Evolutionary conservation across 2,329 filamentous ascomycete genomes (phyloP).

Genomic region (Ascochyta koolunga): DNA sequence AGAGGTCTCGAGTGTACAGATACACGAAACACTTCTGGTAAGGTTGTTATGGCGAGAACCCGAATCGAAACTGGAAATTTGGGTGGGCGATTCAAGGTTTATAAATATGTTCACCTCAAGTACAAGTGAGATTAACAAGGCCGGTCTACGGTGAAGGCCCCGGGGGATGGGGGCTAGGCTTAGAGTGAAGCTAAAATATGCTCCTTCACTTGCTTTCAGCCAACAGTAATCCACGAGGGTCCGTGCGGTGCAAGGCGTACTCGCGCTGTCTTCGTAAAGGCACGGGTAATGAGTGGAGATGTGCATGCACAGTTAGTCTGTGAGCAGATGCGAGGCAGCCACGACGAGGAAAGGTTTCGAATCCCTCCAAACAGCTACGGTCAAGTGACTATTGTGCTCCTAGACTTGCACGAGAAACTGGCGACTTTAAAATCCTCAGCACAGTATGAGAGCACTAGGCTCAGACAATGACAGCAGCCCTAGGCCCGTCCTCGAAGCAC

Average conservation of each 20-base stretch:
- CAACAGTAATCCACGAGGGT: not conserved
- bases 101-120: not conserved
- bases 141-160: conserved; percentile 1
- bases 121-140: conserved; percentile 2
- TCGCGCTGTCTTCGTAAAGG: conserved; percentile 4
- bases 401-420: no score
- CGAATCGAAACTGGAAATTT: not conserved
- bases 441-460: conserved; percentile 11
- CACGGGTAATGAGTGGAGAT: not conserved
- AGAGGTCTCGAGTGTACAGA: conserved; percentile 2
- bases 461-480: conserved; percentile 12
- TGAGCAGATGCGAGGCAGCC: not conserved
- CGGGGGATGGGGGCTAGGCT: conserved; percentile 4
- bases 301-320: not conserved
- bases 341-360: not conserved
- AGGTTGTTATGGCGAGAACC: not conserved
- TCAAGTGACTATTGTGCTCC: no score
- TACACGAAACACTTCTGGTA: not conserved
- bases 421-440: conserved; percentile 14
- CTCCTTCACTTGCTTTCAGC: conserved; percentile 11
- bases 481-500: conserved; percentile 2
- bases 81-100: conserved; percentile 2
- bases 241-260: conserved; percentile 14
- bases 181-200: conserved; percentile 12
- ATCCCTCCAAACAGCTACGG: not conserved